A percentile compares a stretch with the other conserved stretches of the same genome.
These are phyloP conservation scores for Afroboletus lepidellus DNA, from an alignment of 1,284 basidiomycete genomes.

Conservation along the genomic window DNA sequence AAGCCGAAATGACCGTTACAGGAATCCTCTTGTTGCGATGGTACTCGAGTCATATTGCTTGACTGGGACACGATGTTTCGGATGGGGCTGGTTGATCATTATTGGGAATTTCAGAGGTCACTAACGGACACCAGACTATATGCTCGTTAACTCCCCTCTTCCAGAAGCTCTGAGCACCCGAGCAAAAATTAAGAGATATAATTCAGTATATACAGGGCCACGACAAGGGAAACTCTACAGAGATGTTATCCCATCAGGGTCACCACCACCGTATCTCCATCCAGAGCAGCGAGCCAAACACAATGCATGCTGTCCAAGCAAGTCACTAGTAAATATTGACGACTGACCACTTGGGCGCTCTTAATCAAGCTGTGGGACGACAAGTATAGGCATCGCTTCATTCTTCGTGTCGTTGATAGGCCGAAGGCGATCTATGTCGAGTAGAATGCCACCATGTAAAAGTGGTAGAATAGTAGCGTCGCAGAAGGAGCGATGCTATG, in stretches of 20 bases:
- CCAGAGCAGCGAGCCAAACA: conserved; percentile 85
- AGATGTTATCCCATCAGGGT: conserved; percentile 1
- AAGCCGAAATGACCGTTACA: too few species aligned
- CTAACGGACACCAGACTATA: too few species aligned
- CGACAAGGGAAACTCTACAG: background rate
- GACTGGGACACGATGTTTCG: too few species aligned
- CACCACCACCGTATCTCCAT: conserved; percentile 70
- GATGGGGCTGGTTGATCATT: too few species aligned
- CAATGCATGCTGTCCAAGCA: conserved; percentile 78
- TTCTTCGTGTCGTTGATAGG: conserved; percentile 20
- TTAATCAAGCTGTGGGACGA: conserved; percentile 39
- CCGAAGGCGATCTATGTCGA: conserved; percentile 76
- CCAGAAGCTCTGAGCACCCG: too few species aligned
- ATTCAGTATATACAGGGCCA: conserved; percentile 7
- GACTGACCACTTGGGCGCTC: conserved; percentile 41
- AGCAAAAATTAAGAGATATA: too few species aligned
- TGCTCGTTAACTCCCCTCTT: too few species aligned
- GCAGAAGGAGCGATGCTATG: conserved; percentile 72
- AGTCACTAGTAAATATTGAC: background rate
- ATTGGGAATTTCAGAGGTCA: too few species aligned
- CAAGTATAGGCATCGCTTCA: conserved; percentile 17
- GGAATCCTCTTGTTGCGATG: too few species aligned
- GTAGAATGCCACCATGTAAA: conserved; percentile 95
- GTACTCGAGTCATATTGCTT: too few species aligned
- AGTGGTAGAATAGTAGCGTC: conserved; percentile 82